Conservation (phyloP, 345 rosid genomes). For the Chamaenerion angustifolium region DNA sequence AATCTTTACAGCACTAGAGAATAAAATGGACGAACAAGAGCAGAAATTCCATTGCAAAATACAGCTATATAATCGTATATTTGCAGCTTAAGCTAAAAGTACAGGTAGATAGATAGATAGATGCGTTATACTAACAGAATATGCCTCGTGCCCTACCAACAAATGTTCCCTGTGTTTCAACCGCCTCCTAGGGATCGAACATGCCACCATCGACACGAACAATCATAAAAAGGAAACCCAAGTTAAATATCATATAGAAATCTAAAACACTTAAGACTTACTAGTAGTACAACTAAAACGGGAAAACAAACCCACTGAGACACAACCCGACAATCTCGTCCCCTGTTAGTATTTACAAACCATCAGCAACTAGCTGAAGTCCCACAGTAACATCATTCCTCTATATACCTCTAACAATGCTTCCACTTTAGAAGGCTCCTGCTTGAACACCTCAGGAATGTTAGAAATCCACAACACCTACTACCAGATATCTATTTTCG, state of each 20-base stretch:
- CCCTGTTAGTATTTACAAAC: not conserved
- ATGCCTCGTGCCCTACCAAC: not conserved
- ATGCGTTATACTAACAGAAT: not conserved
- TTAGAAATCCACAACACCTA: not conserved
- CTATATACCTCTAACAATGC: too few relatives aligned
- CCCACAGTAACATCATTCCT: too few relatives aligned
- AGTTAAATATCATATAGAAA: not conserved
- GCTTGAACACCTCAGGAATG: too few relatives aligned
- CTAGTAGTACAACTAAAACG: not conserved
- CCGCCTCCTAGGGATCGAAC: not conserved
- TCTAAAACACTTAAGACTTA: too few relatives aligned
- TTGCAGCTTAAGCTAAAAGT: too few relatives aligned
- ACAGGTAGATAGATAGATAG: not conserved
- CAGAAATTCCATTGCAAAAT: slow-evolving; percentile 1
- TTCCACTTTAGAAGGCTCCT: too few relatives aligned
- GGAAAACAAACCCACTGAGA: not conserved
- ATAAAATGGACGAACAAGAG: too few relatives aligned
- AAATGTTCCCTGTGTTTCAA: not conserved
- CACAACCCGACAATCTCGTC: not conserved
- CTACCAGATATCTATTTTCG: not conserved
- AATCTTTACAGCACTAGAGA: too few relatives aligned
- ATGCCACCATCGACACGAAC: not conserved
- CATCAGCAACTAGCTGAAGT: not conserved
- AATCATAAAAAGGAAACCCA: not conserved
- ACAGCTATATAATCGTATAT: too few relatives aligned